Percentiles rank a stretch among this genome's conserved stretches.
Evolutionary conservation across 202 grass and related monocot species (phyloP).

Genomic region (Elaeis oleifera): DNA sequence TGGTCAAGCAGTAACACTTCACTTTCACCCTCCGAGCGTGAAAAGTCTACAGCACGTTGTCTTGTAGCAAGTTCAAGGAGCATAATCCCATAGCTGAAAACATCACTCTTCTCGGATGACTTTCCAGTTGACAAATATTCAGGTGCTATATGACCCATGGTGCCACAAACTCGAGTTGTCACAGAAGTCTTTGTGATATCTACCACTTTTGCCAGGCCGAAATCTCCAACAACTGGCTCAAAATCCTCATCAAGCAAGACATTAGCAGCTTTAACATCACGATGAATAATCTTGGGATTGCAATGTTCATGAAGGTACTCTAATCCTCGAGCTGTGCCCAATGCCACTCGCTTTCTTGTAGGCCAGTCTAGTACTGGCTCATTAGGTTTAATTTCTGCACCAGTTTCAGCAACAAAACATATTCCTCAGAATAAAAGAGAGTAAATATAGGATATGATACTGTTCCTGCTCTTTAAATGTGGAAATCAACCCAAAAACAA

Average conservation of each 20-base stretch:
- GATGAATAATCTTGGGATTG: conserved; percentile 89
- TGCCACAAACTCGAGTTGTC: conserved; percentile 63
- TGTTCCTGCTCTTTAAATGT: no score
- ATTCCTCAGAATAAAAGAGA: neutral
- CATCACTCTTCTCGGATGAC: conserved; percentile 82
- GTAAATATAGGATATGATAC: no score
- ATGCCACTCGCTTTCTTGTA: conserved; percentile 49
- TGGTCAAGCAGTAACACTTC: conserved; percentile 69
- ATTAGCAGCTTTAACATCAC: conserved; percentile 91
- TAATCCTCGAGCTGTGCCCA: conserved; percentile 69
- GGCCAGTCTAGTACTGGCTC: conserved; percentile 65
- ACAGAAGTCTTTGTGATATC: conserved; percentile 68
- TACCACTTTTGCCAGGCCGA: conserved; percentile 77
- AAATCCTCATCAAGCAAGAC: conserved; percentile 64
- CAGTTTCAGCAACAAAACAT: neutral
- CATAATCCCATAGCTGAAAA: conserved; percentile 79
- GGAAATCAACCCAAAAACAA: no score
- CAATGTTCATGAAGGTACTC: conserved; percentile 95
- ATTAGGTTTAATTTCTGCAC: conserved; percentile 53
- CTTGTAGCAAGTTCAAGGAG: conserved; percentile 76
- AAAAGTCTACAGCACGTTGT: conserved; percentile 51
- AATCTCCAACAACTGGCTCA: conserved; percentile 80
- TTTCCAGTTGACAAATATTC: conserved; percentile 84
- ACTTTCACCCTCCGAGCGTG: conserved; percentile 41
- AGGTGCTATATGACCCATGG: conserved; percentile 85